phyloP scores from a whole-genome alignment of 495 filamentous ascomycete species.

The Podospora pseudopauciseta region DNA sequence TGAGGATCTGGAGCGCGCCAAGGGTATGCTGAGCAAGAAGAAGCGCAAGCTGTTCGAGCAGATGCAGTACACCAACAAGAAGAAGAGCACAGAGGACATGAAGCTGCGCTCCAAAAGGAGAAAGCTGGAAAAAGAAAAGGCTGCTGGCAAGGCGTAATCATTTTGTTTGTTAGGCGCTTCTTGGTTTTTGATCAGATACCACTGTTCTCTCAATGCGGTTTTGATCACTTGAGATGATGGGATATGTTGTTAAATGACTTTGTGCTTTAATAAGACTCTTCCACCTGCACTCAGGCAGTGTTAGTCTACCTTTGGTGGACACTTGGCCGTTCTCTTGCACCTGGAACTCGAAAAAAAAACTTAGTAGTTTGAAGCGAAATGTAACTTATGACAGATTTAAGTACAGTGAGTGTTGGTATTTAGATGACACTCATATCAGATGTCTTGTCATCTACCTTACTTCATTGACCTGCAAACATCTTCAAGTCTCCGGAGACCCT shows the following conservation, averaged over 20 bases:
- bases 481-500: too few relatives aligned
- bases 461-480: too few relatives aligned
- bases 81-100: conserved; percentile 71
- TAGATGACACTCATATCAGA: too few relatives aligned
- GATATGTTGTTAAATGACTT: neutral
- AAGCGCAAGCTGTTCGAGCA: conserved; percentile 87
- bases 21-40: conserved; percentile 91
- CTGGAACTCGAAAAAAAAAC: too few relatives aligned
- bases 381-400: too few relatives aligned
- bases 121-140: conserved; percentile 71
- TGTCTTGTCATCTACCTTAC: too few relatives aligned
- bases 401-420: too few relatives aligned
- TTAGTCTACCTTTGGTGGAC: neutral
- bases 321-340: neutral
- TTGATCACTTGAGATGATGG: neutral
- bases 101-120: conserved; percentile 79
- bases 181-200: neutral
- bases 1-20: conserved; percentile 78
- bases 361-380: too few relatives aligned
- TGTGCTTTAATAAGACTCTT: neutral
- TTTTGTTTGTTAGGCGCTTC: conserved; percentile 24
- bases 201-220: neutral
- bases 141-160: conserved; percentile 28
- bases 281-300: neutral
- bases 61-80: conserved; percentile 85